A percentile compares a stretch with the other conserved stretches of the same genome.
Evolutionary conservation across 2,329 filamentous ascomycete genomes (phyloP).

Genomic region (Aspergillus terreus): DNA sequence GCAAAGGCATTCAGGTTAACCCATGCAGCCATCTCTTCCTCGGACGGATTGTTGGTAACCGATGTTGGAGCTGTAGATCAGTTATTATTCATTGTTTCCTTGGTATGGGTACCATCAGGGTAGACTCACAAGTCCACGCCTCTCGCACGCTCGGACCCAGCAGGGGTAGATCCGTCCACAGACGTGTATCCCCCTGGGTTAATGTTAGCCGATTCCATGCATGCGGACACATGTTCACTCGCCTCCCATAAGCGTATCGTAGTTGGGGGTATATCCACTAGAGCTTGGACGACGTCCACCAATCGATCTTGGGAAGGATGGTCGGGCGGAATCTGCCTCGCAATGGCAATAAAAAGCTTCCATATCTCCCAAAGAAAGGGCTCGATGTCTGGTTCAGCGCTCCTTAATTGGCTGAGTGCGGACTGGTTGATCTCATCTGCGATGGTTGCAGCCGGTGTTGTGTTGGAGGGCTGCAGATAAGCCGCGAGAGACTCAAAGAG

Average conservation of each 20-base stretch:
- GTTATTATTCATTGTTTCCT: neutral
- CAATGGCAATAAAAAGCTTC: conserved; percentile 2
- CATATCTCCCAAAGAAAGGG: conserved; percentile 9
- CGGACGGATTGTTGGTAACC: neutral
- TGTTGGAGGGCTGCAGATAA: conserved; percentile 2
- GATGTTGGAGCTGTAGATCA: neutral
- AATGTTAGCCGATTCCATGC: neutral
- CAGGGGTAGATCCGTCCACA: conserved; percentile 11
- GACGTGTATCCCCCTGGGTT: neutral
- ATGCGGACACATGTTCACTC: neutral
- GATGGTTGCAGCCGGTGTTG: neutral
- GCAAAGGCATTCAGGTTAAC: conserved; percentile 11
- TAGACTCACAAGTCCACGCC: conserved; percentile 8
- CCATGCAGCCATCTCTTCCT: conserved; percentile 2
- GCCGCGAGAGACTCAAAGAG: conserved; percentile 3
- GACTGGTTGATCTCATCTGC: conserved; percentile 5
- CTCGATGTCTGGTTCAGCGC: conserved; percentile 1
- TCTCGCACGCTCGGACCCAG: conserved; percentile 10
- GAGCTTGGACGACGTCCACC: conserved; percentile 6
- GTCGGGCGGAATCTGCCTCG: conserved; percentile 9
- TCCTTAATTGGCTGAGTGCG: neutral
- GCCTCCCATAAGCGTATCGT: conserved; percentile 9
- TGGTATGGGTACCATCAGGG: neutral
- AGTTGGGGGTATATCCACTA: conserved; percentile 5
- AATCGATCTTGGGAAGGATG: conserved; percentile 7